Percentiles rank a stretch among this genome's conserved stretches.
Conservation (phyloP, 176 grass and related monocot species). For the Elaeis guineensis region DNA sequence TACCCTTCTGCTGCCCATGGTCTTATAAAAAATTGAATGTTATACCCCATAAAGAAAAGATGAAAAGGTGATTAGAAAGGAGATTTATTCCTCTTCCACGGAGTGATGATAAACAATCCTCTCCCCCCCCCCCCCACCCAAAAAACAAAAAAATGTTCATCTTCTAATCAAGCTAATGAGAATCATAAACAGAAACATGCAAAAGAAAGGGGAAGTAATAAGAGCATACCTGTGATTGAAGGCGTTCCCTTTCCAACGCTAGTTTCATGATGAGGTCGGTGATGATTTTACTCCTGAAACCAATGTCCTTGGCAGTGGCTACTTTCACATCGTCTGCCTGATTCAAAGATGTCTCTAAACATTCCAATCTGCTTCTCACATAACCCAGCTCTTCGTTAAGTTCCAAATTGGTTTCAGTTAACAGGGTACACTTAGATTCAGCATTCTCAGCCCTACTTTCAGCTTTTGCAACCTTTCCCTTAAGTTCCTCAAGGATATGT, state of each 20-base stretch:
- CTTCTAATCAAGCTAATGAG: no score
- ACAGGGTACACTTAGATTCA: conserved; percentile 56
- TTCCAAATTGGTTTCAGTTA: conserved; percentile 82
- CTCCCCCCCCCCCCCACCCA: no score
- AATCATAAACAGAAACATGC: no score
- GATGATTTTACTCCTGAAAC: conserved; percentile 64
- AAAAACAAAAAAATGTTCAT: no score
- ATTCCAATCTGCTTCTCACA: conserved; percentile 56
- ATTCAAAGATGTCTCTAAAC: conserved; percentile 46
- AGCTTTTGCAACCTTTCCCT: conserved; percentile 63
- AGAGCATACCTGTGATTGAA: conserved; percentile 61
- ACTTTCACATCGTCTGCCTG: conserved; percentile 64
- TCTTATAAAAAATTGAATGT: no score
- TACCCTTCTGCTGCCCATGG: no score
- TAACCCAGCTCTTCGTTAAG: conserved; percentile 71
- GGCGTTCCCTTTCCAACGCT: conserved; percentile 69
- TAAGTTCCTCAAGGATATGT: conserved; percentile 69
- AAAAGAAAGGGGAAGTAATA: background rate
- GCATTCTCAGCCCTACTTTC: conserved; percentile 70
- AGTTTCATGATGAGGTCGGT: conserved; percentile 69
- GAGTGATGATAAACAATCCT: no score
- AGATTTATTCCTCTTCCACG: no score
- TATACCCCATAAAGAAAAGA: no score
- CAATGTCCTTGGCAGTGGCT: conserved; percentile 57
- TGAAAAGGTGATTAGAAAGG: no score